These are phyloP conservation scores for Ottelia alismoides DNA, from an alignment of 106 monocot species.

Conservation along the genomic window DNA sequence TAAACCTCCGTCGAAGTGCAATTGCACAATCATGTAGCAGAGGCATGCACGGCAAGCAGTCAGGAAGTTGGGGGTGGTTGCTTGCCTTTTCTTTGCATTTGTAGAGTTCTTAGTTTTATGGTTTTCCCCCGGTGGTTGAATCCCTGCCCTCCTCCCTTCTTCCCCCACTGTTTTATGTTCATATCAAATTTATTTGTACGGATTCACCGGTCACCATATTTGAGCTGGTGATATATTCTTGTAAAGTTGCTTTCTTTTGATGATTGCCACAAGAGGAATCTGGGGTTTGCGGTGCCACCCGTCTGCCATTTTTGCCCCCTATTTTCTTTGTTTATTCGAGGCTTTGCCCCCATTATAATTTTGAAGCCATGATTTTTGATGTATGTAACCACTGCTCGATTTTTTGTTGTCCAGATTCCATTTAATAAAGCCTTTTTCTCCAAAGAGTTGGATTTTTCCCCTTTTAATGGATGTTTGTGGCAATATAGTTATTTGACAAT, in stretches of 20 bases:
- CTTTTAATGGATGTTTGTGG: too few relatives aligned
- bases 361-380: too few relatives aligned
- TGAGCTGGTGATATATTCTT: not conserved
- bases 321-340: too few relatives aligned
- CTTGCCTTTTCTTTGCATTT: not conserved
- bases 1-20: conserved; percentile 78
- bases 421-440: too few relatives aligned
- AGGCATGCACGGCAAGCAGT: too few relatives aligned
- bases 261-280: not conserved
- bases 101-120: not conserved
- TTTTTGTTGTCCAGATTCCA: too few relatives aligned
- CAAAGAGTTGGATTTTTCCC: too few relatives aligned
- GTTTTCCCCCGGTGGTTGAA: not conserved
- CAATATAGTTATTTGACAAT: too few relatives aligned
- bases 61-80: not conserved
- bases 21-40: conserved; percentile 71
- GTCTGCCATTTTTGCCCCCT: too few relatives aligned
- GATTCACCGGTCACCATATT: not conserved
- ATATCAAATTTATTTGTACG: not conserved
- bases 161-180: too few relatives aligned
- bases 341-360: too few relatives aligned
- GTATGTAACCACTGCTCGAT: too few relatives aligned
- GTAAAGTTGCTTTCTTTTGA: not conserved
- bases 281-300: not conserved
- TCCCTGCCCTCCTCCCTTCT: not conserved